These are phyloP conservation scores for Nicotiana tabacum DNA, from an alignment of 257 asterid genomes.

Conservation along the genomic window DNA sequence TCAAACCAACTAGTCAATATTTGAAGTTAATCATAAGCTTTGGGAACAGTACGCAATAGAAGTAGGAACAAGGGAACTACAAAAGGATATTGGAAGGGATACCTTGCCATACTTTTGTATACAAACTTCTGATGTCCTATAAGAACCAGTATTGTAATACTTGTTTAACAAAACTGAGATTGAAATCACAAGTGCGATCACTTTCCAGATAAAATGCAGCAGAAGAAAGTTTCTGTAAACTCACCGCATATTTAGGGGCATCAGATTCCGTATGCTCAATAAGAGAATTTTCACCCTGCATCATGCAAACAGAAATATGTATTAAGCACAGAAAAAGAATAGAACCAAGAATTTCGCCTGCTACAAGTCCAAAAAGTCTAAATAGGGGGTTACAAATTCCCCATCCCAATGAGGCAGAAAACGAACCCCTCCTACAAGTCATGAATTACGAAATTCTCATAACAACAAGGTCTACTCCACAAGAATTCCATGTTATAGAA, in stretches of 20 bases:
- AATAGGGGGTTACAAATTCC: background rate
- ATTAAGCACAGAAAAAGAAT: slow-evolving; percentile 3
- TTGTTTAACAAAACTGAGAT: background rate
- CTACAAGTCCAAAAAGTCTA: background rate
- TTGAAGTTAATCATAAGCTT: background rate
- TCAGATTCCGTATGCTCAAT: slow-evolving; percentile 38
- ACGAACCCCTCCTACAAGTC: background rate
- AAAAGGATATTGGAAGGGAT: background rate
- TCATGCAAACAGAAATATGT: slow-evolving; percentile 11
- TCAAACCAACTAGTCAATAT: background rate
- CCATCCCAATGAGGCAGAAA: background rate
- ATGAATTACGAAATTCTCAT: slow-evolving; percentile 1
- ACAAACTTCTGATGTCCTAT: background rate
- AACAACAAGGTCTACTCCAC: background rate
- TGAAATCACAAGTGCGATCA: background rate
- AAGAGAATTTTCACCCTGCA: slow-evolving; percentile 46
- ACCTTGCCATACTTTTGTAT: background rate
- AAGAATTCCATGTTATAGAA: background rate
- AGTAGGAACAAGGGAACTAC: background rate
- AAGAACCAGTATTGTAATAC: background rate
- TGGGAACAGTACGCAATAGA: background rate
- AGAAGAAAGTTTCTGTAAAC: slow-evolving; percentile 24
- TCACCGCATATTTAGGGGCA: slow-evolving; percentile 81
- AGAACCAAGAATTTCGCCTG: background rate
- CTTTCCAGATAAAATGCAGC: background rate